These are phyloP conservation scores for Hyaloscypha bicolor DNA, from an alignment of 495 filamentous ascomycete genomes.

Conservation along the genomic window DNA sequence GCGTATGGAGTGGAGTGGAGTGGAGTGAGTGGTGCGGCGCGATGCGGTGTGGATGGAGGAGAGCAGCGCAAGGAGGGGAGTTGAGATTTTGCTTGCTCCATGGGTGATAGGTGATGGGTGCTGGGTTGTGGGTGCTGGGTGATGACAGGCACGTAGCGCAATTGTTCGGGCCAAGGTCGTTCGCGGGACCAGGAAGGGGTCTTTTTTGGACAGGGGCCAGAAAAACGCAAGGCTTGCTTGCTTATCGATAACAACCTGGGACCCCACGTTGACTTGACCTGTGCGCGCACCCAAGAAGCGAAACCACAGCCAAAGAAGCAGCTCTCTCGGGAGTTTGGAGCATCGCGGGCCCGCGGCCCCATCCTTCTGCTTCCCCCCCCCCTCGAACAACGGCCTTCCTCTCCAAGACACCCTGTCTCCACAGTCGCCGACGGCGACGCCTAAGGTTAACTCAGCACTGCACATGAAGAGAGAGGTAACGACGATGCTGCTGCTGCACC, in stretches of 20 bases:
- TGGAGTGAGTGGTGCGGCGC: neutral
- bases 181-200: neutral
- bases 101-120: too few species aligned
- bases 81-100: neutral
- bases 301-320: neutral
- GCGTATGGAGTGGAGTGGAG: neutral
- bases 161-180: neutral
- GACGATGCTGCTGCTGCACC: neutral
- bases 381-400: neutral
- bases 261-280: constrained; percentile 3
- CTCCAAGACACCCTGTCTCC: neutral
- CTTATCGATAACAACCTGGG: constrained; percentile 9
- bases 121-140: too few species aligned
- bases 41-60: neutral
- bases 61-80: neutral
- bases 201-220: neutral
- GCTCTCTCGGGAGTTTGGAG: too few species aligned
- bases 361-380: neutral
- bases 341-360: neutral
- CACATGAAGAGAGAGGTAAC: neutral
- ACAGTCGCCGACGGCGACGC: neutral
- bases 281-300: neutral
- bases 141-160: too few species aligned
- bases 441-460: constrained; percentile 1
- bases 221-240: neutral